Percentiles rank a stretch among this genome's conserved stretches.
Evolutionary conservation across 2,329 filamentous ascomycete species (phyloP).

Genomic region (Colletotrichum shisoi): DNA sequence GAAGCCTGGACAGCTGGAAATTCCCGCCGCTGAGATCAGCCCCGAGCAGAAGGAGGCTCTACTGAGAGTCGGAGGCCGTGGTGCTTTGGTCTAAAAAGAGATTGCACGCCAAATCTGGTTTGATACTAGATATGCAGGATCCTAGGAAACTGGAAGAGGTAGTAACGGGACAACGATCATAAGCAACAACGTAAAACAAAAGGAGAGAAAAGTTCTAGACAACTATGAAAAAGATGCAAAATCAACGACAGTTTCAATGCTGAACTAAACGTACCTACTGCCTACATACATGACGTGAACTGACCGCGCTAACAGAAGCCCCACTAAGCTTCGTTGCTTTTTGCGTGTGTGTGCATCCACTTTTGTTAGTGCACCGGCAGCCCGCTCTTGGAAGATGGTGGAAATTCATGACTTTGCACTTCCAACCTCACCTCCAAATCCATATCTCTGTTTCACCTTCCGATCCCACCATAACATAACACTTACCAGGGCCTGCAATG

Average conservation of each 20-base stretch:
- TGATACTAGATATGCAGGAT: not conserved
- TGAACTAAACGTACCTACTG: not conserved
- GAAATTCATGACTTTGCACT: slow-evolving; percentile 31
- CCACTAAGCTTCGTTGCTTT: not conserved
- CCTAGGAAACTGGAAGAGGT: not conserved
- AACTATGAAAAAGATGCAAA: not conserved
- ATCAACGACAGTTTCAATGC: not conserved
- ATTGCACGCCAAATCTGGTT: not conserved
- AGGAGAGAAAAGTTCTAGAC: not conserved
- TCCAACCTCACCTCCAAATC: not conserved
- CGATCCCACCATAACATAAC: not conserved
- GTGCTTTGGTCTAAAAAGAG: slow-evolving; percentile 19
- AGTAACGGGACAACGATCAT: not conserved
- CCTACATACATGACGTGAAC: not conserved
- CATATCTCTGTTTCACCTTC: not conserved
- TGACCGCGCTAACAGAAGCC: slow-evolving; percentile 4
- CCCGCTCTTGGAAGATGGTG: slow-evolving; percentile 18
- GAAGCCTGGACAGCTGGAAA: slow-evolving; percentile 45
- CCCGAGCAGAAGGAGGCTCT: slow-evolving; percentile 34
- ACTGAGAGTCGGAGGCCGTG: slow-evolving; percentile 21
- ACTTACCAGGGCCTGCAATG: slow-evolving; percentile 27
- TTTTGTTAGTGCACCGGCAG: slow-evolving; percentile 17
- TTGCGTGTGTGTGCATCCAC: not conserved
- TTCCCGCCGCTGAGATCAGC: slow-evolving; percentile 57
- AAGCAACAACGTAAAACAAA: not conserved